phyloP scores from a whole-genome alignment of 257 asterid genomes.

The Fraxinus excelsior region DNA sequence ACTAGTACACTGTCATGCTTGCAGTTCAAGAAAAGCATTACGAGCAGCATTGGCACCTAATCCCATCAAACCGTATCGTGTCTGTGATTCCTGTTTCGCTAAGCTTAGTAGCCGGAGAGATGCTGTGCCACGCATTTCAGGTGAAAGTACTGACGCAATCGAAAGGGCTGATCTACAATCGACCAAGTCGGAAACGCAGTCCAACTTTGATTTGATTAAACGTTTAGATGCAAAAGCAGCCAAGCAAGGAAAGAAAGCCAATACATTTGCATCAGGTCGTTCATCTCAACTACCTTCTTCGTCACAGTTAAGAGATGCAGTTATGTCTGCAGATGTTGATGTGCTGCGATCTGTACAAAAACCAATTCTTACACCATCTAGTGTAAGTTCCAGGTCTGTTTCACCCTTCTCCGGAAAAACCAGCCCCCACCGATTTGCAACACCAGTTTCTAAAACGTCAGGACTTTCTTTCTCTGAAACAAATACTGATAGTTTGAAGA shows the following conservation, averaged over 20 bases:
- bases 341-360: constrained; percentile 58
- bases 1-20: constrained; percentile 87
- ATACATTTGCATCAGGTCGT: constrained; percentile 65
- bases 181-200: constrained; percentile 55
- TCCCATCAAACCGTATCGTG: constrained; percentile 87
- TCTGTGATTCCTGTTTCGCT: constrained; percentile 85
- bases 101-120: constrained; percentile 72
- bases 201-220: constrained; percentile 80
- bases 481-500: constrained; percentile 77
- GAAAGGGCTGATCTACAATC: constrained; percentile 74
- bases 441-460: constrained; percentile 80
- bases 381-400: constrained; percentile 76
- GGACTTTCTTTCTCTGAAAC: constrained; percentile 84
- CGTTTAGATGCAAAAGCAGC: constrained; percentile 81
- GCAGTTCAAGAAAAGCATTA: constrained; percentile 77
- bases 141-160: constrained; percentile 77
- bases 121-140: constrained; percentile 72
- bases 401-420: constrained; percentile 88
- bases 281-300: constrained; percentile 69
- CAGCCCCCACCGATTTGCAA: constrained; percentile 87
- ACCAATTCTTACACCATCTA: constrained; percentile 60
- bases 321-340: constrained; percentile 50
- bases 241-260: constrained; percentile 81
- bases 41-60: constrained; percentile 90
- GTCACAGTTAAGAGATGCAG: constrained; percentile 66